These are phyloP conservation scores for Pyracantha coccinea DNA, from an alignment of 331 rosid genomes.

Conservation along the genomic window DNA sequence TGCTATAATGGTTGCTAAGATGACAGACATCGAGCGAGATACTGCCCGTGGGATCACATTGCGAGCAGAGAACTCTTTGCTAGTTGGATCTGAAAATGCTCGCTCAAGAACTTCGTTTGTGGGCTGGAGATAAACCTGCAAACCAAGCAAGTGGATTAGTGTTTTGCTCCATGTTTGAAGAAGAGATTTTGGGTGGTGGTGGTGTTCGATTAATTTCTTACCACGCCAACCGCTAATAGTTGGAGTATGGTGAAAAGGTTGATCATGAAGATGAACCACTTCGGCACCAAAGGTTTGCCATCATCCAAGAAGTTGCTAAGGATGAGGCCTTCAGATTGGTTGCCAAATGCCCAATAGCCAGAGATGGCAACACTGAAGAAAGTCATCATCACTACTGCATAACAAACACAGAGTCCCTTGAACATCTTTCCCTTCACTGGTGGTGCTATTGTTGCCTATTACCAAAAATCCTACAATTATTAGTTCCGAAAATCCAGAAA, in stretches of 20 bases:
- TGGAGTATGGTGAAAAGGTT: constrained; percentile 59
- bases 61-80: constrained; percentile 38
- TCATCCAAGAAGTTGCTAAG: constrained; percentile 46
- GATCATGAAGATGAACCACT: constrained; percentile 61
- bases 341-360: constrained; percentile 93
- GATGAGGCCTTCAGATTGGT: constrained; percentile 40
- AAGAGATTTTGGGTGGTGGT: not conserved
- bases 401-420: constrained; percentile 61
- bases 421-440: constrained; percentile 90
- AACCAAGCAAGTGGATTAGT: not conserved
- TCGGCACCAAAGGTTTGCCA: constrained; percentile 52
- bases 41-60: constrained; percentile 51
- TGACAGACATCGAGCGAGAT: constrained; percentile 37
- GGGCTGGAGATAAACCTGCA: constrained; percentile 65
- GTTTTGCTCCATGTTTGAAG: not conserved
- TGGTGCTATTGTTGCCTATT: constrained; percentile 75
- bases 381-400: constrained; percentile 31
- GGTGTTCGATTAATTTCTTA: constrained; percentile 3
- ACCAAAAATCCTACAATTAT: not conserved
- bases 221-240: constrained; percentile 68
- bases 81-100: constrained; percentile 42
- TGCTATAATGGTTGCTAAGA: constrained; percentile 41
- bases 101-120: constrained; percentile 64
- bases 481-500: not conserved
- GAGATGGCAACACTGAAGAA: constrained; percentile 66